These are phyloP conservation scores for Debaryomyces prosopidis DNA, from an alignment of 805 yeast species.

Conservation along the genomic window DNA sequence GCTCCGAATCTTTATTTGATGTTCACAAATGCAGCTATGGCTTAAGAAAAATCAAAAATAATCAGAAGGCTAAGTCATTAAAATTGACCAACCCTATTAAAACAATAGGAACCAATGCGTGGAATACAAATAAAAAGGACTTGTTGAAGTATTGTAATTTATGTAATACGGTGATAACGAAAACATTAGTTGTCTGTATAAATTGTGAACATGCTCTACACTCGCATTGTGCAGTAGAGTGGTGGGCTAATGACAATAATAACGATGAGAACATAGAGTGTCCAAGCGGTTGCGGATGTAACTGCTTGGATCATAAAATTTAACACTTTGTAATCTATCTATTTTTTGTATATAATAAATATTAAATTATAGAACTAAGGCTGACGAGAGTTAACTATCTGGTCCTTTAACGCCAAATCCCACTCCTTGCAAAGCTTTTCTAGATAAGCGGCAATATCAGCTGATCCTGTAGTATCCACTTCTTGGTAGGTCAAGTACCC, in stretches of 20 bases:
- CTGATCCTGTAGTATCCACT: conserved; percentile 63
- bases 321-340: not conserved
- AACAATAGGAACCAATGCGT: conserved; percentile 24
- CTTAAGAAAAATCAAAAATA: conserved; percentile 18
- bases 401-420: conserved; percentile 74
- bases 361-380: conserved; percentile 10
- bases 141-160: conserved; percentile 53
- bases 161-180: conserved; percentile 62
- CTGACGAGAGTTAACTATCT: conserved; percentile 56
- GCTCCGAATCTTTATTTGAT: conserved; percentile 22
- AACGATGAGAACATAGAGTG: conserved; percentile 46
- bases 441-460: conserved; percentile 66
- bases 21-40: conserved; percentile 39
- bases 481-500: conserved; percentile 60
- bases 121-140: conserved; percentile 29
- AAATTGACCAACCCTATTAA: conserved; percentile 26
- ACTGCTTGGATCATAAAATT: conserved; percentile 45
- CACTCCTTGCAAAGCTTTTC: conserved; percentile 60
- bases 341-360: not conserved
- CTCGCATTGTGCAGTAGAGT: conserved; percentile 70
- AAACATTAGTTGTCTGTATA: conserved; percentile 65
- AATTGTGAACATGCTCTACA: conserved; percentile 81
- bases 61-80: conserved; percentile 17
- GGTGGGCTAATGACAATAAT: conserved; percentile 59
- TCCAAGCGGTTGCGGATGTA: conserved; percentile 85